Conservation (phyloP, 768 basidiomycete genomes). For the Xanthoconium stramineum region DNA sequence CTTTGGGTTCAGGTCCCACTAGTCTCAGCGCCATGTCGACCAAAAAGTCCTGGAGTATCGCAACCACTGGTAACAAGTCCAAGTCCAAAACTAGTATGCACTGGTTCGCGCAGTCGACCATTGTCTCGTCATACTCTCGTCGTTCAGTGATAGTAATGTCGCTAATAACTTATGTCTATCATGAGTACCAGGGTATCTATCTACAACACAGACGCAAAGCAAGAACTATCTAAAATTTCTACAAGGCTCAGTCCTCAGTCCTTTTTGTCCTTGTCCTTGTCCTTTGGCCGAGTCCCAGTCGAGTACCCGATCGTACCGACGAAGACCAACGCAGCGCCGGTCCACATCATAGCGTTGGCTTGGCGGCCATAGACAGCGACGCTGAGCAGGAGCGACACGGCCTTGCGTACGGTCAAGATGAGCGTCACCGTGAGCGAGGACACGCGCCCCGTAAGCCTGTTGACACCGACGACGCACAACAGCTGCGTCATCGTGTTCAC, state of each 20-base stretch:
- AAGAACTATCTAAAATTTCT: too few species aligned
- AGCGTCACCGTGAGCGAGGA: conserved; percentile 75
- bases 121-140: too few species aligned
- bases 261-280: conserved; percentile 21
- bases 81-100: too few species aligned
- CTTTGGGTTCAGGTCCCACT: too few species aligned
- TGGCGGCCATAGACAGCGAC: conserved; percentile 48
- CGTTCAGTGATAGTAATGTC: too few species aligned
- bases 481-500: conserved; percentile 83
- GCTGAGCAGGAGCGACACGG: conserved; percentile 71
- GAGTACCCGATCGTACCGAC: conserved; percentile 72
- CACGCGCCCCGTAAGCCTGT: conserved; percentile 77
- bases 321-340: conserved; percentile 65
- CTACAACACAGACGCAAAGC: neutral
- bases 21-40: too few species aligned
- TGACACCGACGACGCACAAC: conserved; percentile 82
- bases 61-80: too few species aligned
- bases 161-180: conserved; percentile 5
- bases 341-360: conserved; percentile 53
- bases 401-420: conserved; percentile 78
- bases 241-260: conserved; percentile 9
- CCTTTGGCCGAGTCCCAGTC: conserved; percentile 9
- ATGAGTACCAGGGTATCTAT: conserved; percentile 1
- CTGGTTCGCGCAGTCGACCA: too few species aligned
- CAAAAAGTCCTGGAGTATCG: too few species aligned